Evolutionary conservation across 257 asterid species (phyloP).

Genomic region (Buddleja alternifolia): DNA sequence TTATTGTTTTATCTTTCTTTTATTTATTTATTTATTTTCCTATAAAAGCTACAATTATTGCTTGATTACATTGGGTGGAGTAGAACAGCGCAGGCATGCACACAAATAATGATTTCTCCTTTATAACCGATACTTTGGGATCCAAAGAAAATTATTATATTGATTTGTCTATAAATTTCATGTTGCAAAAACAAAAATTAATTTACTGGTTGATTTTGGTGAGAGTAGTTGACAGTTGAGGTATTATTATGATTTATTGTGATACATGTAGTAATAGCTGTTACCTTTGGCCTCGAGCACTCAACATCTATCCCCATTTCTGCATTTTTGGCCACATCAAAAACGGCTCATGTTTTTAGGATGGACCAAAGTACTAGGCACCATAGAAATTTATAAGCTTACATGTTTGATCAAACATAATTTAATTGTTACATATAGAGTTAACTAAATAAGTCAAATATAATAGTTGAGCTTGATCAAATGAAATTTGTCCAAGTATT

Average conservation of each 20-base stretch:
- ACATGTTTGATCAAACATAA: too few relatives aligned
- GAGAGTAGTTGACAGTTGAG: conserved; percentile 46
- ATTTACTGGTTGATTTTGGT: conserved; percentile 27
- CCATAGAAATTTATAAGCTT: too few relatives aligned
- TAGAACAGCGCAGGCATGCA: too few relatives aligned
- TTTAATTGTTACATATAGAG: too few relatives aligned
- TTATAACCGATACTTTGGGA: background rate
- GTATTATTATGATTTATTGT: conserved; percentile 14
- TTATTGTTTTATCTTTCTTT: too few relatives aligned
- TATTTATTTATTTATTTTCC: too few relatives aligned
- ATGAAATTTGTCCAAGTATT: too few relatives aligned
- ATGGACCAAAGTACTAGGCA: background rate
- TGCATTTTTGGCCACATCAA: conserved; percentile 40
- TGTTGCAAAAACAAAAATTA: background rate
- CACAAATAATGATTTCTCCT: background rate
- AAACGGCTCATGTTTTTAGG: conserved; percentile 10
- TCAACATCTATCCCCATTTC: conserved; percentile 26
- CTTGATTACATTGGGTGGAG: too few relatives aligned
- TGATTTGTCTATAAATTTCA: conserved; percentile 1
- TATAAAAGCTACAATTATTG: too few relatives aligned
- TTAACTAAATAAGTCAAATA: too few relatives aligned
- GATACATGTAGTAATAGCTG: conserved; percentile 23
- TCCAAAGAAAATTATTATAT: background rate
- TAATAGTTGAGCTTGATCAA: too few relatives aligned
- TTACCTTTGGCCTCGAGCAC: conserved; percentile 15